phyloP scores from a whole-genome alignment of 2,329 filamentous ascomycete genomes.

The Cadophora luteo-olivacea region DNA sequence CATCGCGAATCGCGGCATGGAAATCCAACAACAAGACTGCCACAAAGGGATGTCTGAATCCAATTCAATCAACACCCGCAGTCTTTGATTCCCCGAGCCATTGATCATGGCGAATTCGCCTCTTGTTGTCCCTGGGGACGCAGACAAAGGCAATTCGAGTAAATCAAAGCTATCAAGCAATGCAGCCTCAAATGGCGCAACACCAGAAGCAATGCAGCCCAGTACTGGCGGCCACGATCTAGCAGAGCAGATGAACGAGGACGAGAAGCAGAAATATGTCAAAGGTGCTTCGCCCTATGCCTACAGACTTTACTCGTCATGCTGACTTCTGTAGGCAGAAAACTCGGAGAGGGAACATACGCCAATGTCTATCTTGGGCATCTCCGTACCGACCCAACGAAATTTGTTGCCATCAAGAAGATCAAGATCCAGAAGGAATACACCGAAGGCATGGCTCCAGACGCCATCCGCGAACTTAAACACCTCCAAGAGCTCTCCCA shows the following conservation, averaged over 20 bases:
- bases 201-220: constrained; percentile 26
- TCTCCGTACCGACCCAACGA: constrained; percentile 72
- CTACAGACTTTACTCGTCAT: background rate
- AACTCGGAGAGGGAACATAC: constrained; percentile 95
- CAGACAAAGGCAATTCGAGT: constrained; percentile 25
- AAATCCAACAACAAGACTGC: constrained; percentile 3
- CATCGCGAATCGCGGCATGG: constrained; percentile 12
- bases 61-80: background rate
- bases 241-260: constrained; percentile 83
- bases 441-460: constrained; percentile 89
- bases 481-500: constrained; percentile 93
- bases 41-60: background rate
- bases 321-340: constrained; percentile 66
- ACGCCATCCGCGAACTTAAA: constrained; percentile 94
- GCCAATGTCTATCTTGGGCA: constrained; percentile 93
- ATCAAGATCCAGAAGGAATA: constrained; percentile 88
- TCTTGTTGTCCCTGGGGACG: constrained; percentile 33
- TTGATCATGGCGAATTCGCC: constrained; percentile 37
- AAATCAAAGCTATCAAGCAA: constrained; percentile 33
- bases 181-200: constrained; percentile 32
- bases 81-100: background rate
- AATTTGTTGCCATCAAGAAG: constrained; percentile 90
- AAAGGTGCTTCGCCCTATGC: constrained; percentile 63
- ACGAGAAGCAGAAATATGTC: constrained; percentile 86
- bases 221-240: constrained; percentile 54